These are phyloP conservation scores for Neurospora pannonica DNA, from an alignment of 495 filamentous ascomycete genomes.

Conservation along the genomic window DNA sequence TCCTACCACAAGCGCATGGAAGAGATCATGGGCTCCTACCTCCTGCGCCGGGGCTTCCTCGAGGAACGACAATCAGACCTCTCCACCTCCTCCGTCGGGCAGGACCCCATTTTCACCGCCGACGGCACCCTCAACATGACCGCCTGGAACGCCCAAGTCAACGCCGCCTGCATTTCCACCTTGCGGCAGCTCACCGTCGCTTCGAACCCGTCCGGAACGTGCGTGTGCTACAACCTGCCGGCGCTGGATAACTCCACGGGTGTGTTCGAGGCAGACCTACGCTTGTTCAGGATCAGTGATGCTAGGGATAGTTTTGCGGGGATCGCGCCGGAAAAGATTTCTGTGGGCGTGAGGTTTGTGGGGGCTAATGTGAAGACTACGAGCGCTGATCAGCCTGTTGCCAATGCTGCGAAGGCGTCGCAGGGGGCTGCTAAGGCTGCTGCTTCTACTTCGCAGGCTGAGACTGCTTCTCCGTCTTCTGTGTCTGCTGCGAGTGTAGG, in stretches of 20 bases:
- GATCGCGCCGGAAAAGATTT: constrained; percentile 45
- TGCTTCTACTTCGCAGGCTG: not conserved
- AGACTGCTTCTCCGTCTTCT: not conserved
- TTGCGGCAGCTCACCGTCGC: constrained; percentile 36
- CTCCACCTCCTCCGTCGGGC: not conserved
- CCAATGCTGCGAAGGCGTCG: not conserved
- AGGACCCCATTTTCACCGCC: constrained; percentile 16
- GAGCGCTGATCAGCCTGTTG: constrained; percentile 10
- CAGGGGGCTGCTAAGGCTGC: not conserved
- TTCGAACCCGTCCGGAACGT: constrained; percentile 58
- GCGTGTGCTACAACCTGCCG: constrained; percentile 69
- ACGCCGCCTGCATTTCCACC: constrained; percentile 40
- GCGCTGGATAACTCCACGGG: constrained; percentile 52
- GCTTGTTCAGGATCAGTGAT: constrained; percentile 52
- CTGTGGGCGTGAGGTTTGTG: constrained; percentile 48
- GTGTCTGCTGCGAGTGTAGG: not conserved
- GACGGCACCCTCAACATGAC: constrained; percentile 31
- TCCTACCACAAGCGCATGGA: constrained; percentile 15
- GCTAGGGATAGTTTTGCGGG: constrained; percentile 49
- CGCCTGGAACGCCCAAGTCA: constrained; percentile 44
- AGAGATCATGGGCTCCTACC: constrained; percentile 16
- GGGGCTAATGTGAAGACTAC: constrained; percentile 39
- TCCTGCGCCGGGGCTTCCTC: constrained; percentile 10
- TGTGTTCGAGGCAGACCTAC: constrained; percentile 60
- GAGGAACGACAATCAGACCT: constrained; percentile 10